Evolutionary conservation across 2,329 filamentous ascomycete genomes (phyloP).

Genomic region (Phoma sp.): DNA sequence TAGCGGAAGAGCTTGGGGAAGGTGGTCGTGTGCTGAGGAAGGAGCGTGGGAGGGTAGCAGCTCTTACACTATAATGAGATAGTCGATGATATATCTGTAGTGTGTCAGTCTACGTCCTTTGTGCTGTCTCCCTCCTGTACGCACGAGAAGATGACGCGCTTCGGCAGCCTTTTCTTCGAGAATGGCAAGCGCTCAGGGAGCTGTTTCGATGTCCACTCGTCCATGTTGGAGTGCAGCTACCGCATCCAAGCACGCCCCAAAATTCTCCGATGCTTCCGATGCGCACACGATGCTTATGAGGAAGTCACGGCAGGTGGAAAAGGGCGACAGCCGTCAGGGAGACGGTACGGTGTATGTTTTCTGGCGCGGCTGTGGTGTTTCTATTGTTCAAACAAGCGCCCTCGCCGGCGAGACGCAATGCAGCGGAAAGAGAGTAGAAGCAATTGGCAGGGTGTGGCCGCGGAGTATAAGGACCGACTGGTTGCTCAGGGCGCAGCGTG

Average conservation of each 20-base stretch:
- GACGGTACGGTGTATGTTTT: no score
- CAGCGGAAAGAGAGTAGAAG: slow-evolving; percentile 23
- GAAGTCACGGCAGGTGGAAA: slow-evolving; percentile 8
- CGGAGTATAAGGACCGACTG: slow-evolving; percentile 18
- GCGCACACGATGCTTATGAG: slow-evolving; percentile 9
- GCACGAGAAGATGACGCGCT: slow-evolving; percentile 60
- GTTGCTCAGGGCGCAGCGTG: slow-evolving; percentile 20
- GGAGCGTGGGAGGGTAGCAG: slow-evolving; percentile 2
- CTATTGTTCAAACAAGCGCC: slow-evolving; percentile 28
- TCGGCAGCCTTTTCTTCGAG: slow-evolving; percentile 58
- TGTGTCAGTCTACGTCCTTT: slow-evolving; percentile 26
- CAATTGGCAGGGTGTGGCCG: slow-evolving; percentile 4
- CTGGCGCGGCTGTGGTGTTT: not conserved
- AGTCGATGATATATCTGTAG: slow-evolving; percentile 62
- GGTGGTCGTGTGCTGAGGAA: slow-evolving; percentile 42
- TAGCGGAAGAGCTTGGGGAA: slow-evolving; percentile 31
- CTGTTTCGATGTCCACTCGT: slow-evolving; percentile 45
- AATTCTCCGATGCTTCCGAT: slow-evolving; percentile 14
- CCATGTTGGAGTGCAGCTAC: slow-evolving; percentile 35
- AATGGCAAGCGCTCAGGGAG: slow-evolving; percentile 58
- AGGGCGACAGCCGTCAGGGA: not conserved
- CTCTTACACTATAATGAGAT: slow-evolving; percentile 63
- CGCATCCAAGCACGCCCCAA: slow-evolving; percentile 23
- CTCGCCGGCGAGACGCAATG: slow-evolving; percentile 38
- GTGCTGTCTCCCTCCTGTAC: slow-evolving; percentile 23